These are phyloP conservation scores for Apiospora malaysiana DNA, from an alignment of 2,329 filamentous ascomycete genomes.

Conservation along the genomic window DNA sequence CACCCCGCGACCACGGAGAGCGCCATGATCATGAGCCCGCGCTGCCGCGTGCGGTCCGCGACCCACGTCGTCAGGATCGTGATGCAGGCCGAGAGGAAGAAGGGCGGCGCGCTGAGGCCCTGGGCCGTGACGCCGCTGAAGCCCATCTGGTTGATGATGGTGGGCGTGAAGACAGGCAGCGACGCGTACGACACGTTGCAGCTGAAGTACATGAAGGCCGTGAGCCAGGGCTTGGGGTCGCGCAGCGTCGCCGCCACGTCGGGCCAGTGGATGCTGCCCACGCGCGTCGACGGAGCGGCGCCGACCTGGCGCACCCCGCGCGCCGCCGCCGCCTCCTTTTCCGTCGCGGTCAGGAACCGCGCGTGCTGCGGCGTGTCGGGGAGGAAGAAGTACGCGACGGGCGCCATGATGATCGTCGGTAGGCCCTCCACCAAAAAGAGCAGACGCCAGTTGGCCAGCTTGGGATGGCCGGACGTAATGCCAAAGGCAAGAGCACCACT, in stretches of 20 bases:
- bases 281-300: conserved; percentile 49
- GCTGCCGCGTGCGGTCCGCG: conserved; percentile 69
- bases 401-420: conserved; percentile 40
- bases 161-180: conserved; percentile 68
- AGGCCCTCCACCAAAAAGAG: conserved; percentile 44
- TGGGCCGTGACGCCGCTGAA: conserved; percentile 71
- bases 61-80: conserved; percentile 67
- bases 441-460: conserved; percentile 52
- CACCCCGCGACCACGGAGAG: conserved; percentile 63
- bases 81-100: conserved; percentile 69
- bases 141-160: conserved; percentile 70
- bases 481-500: conserved; percentile 71
- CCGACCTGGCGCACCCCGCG: conserved; percentile 60
- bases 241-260: conserved; percentile 55
- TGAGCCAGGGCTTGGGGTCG: conserved; percentile 57
- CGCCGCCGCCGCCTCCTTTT: conserved; percentile 61
- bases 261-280: conserved; percentile 50
- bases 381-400: conserved; percentile 37
- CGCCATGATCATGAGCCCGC: conserved; percentile 62
- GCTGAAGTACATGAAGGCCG: conserved; percentile 48
- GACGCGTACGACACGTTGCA: conserved; percentile 67
- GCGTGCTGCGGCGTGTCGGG: conserved; percentile 57
- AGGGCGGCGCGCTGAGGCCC: conserved; percentile 74
- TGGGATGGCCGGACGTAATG: conserved; percentile 66
- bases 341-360: conserved; percentile 60